Base-by-base conservation (phyloP, 257 asterid species). In the Nemophila menziesii region DNA sequence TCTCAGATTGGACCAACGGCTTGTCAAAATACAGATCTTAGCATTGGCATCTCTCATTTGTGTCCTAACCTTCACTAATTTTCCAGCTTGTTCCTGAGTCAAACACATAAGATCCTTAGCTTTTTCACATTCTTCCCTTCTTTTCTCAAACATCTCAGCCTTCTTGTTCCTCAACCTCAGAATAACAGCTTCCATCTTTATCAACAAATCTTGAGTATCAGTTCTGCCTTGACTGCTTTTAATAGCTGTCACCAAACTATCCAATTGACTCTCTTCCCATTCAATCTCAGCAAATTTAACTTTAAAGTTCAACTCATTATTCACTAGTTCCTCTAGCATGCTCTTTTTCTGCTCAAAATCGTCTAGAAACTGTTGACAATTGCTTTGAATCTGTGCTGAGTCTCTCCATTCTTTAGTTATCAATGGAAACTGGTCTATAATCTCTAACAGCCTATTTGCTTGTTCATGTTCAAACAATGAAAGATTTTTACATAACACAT, bases 71-170 rank as follows among this genome's bases (percentile, higher is more conserved):
- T 16, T 21, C 11, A 20, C 50, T 16, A 42, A 8, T n/a, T 42
- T 52, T n/a, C 22, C 57, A 24, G 17, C 21, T 40, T 52, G 44
- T 41, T 41, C 49, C 42, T 52, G 49, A 52, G 43, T 38, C 15
- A 21, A 33, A 19, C 10, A 20, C 50, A 52, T 29, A 20, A 52
- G 19, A 21, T 15, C 34, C 24, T 52, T 17, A 20, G 58, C 43
- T 27, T 33, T 27, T 34, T 11, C 11, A 20, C 50, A 53, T 5
- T n/a, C 14, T 16, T 43, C 21, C 11, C 15, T 39, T 34, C 58
- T 22, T 34, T 43, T 48, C 2, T 53, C 50, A 4, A 11, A 17
- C 26, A 53, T 43, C 11, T 53, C 51, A 9, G 38, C 15, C 22
- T 41, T 22, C 22, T 41, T 41, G 24, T 41, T 41, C 46, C n/a